phyloP scores from a whole-genome alignment of 2,329 filamentous ascomycete species.

The Pseudocercospora vitis region DNA sequence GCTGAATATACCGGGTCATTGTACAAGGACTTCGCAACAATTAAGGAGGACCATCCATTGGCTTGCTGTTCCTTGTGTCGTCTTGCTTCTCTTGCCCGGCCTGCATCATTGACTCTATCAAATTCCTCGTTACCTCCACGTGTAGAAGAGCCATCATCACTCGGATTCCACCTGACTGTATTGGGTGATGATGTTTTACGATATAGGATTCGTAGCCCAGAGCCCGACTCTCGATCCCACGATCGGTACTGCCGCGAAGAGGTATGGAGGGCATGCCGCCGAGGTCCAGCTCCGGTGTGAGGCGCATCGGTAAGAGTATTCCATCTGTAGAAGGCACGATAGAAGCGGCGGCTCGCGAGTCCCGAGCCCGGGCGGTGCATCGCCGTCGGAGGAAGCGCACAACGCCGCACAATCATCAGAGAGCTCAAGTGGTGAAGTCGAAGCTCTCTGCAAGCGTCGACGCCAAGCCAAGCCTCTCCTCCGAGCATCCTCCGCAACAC shows the following conservation, averaged over 20 bases:
- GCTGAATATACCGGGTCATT: slow-evolving; percentile 12
- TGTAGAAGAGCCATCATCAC: too few species aligned
- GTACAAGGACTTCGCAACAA: slow-evolving; percentile 2
- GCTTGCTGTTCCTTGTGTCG: too few species aligned
- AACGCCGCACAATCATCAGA: too few species aligned
- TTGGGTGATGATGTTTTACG: too few species aligned
- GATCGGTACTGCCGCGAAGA: background rate
- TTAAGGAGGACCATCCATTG: too few species aligned
- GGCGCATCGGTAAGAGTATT: slow-evolving; percentile 31
- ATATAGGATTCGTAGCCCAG: too few species aligned
- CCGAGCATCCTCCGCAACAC: background rate
- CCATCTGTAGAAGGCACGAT: slow-evolving; percentile 48
- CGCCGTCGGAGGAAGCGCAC: background rate
- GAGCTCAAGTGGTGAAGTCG: slow-evolving; percentile 9
- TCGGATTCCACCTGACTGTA: too few species aligned
- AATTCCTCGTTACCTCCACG: too few species aligned
- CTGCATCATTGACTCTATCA: too few species aligned
- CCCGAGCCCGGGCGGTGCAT: slow-evolving; percentile 11
- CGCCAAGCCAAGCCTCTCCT: slow-evolving; percentile 1
- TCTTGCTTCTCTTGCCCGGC: too few species aligned
- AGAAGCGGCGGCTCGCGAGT: slow-evolving; percentile 41
- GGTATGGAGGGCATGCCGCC: slow-evolving; percentile 11
- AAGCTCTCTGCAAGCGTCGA: background rate
- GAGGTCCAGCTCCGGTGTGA: background rate
- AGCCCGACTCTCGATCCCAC: background rate